Evolutionary conservation across 441 rosid genomes (phyloP).

Genomic region (Brassica hybrid): DNA sequence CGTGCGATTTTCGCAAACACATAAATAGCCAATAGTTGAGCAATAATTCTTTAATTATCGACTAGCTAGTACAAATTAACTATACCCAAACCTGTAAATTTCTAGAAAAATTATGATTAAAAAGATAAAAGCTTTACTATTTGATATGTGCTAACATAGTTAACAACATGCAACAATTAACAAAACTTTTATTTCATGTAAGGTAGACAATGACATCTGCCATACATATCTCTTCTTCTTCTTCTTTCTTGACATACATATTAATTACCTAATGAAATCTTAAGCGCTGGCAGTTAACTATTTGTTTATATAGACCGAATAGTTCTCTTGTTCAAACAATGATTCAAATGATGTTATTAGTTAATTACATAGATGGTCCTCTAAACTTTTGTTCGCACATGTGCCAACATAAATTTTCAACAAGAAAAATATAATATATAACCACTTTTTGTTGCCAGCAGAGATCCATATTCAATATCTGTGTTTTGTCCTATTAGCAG

Average conservation of each 20-base stretch:
- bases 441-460: slow-evolving; percentile 19
- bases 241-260: no score
- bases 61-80: neutral
- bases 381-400: slow-evolving; percentile 30
- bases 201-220: neutral
- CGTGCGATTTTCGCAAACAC: neutral
- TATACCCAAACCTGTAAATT: neutral
- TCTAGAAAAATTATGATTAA: neutral
- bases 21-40: neutral
- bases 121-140: no score
- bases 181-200: neutral
- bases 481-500: slow-evolving; percentile 34
- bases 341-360: slow-evolving; percentile 2
- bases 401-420: slow-evolving; percentile 26
- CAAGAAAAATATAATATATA: neutral
- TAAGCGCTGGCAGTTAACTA: neutral
- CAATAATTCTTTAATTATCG: neutral
- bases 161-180: neutral
- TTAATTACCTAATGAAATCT: neutral
- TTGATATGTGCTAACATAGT: no score
- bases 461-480: slow-evolving; percentile 25
- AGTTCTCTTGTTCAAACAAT: slow-evolving; percentile 5
- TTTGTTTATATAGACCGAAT: slow-evolving; percentile 3
- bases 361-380: neutral
- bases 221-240: neutral